phyloP scores from a whole-genome alignment of 139 green algal species.

The Chlorella sp. region DNA sequence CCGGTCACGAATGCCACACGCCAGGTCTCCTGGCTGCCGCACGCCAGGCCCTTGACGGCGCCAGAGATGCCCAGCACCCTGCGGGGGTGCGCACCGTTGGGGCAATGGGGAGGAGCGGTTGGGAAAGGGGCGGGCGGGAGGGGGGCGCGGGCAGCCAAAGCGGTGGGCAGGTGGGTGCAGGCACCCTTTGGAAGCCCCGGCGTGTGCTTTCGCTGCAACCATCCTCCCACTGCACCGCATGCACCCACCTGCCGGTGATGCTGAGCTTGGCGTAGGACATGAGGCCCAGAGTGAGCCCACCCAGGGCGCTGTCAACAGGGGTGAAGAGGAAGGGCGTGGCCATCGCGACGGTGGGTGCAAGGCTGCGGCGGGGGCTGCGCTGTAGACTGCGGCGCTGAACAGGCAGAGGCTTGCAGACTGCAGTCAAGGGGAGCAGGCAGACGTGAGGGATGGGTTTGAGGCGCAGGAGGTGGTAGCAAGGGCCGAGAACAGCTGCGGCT shows the following conservation, averaged over 20 bases:
- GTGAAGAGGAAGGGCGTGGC: constrained; percentile 3
- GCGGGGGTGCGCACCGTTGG: neutral
- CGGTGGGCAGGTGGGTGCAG: neutral
- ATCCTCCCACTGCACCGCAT: neutral
- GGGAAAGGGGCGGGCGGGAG: neutral
- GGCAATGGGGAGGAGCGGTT: neutral
- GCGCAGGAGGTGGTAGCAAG: neutral
- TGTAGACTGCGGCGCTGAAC: neutral
- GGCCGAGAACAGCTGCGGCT: neutral
- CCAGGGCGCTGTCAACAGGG: constrained; percentile 13
- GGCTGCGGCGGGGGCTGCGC: neutral
- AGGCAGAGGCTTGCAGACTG: neutral
- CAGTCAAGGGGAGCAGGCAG: neutral
- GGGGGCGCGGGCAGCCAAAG: no score
- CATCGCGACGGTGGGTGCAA: neutral
- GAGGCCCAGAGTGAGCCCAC: constrained; percentile 13
- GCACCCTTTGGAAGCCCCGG: no score
- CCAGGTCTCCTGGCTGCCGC: constrained; percentile 24
- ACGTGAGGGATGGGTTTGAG: neutral
- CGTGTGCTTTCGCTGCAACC: no score
- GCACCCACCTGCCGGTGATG: constrained; percentile 17
- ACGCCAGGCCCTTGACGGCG: constrained; percentile 30
- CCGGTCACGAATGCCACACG: constrained; percentile 39
- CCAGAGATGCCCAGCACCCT: constrained; percentile 44
- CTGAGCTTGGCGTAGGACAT: constrained; percentile 20